A percentile compares a stretch with the other conserved stretches of the same genome.
These are phyloP conservation scores for Aspergillus sp. DNA, from an alignment of 2,329 filamentous ascomycete genomes.

Conservation along the genomic window DNA sequence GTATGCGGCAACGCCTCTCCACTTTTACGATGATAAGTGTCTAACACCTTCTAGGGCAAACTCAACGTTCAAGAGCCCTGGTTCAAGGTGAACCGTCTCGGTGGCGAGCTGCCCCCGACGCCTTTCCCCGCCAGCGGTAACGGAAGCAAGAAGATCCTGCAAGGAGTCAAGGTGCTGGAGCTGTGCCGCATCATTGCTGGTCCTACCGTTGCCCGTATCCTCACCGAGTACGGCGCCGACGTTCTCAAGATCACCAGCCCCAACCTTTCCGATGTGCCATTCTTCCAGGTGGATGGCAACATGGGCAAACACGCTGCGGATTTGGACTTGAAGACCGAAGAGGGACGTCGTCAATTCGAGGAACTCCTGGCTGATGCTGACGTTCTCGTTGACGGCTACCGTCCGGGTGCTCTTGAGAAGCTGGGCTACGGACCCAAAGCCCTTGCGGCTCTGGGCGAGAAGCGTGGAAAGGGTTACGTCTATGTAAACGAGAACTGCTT, in stretches of 20 bases:
- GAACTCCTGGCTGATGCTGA: constrained; percentile 61
- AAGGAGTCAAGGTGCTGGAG: constrained; percentile 70
- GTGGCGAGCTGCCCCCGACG: constrained; percentile 27
- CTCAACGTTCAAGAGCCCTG: constrained; percentile 35
- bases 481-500: constrained; percentile 73
- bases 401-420: constrained; percentile 63
- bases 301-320: constrained; percentile 68
- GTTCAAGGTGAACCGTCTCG: constrained; percentile 34
- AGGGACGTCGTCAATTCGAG: constrained; percentile 58
- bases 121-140: constrained; percentile 30
- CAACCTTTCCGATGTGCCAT: constrained; percentile 67
- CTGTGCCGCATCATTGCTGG: constrained; percentile 73
- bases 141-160: constrained; percentile 31
- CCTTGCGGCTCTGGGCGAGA: constrained; percentile 53
- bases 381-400: constrained; percentile 68
- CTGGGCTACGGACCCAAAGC: constrained; percentile 62
- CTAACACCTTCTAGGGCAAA: constrained; percentile 22
- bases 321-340: constrained; percentile 58
- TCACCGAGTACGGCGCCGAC: constrained; percentile 70
- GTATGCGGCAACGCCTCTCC: constrained; percentile 34
- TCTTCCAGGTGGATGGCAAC: constrained; percentile 72
- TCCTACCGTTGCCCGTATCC: constrained; percentile 65
- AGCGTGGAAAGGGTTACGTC: constrained; percentile 61
- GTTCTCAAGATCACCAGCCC: constrained; percentile 70
- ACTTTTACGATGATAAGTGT: not conserved